Percentiles rank a stretch among this genome's conserved stretches.
phyloP scores from a whole-genome alignment of 2,329 filamentous ascomycete species.

The Aureobasidium mangrovei region DNA sequence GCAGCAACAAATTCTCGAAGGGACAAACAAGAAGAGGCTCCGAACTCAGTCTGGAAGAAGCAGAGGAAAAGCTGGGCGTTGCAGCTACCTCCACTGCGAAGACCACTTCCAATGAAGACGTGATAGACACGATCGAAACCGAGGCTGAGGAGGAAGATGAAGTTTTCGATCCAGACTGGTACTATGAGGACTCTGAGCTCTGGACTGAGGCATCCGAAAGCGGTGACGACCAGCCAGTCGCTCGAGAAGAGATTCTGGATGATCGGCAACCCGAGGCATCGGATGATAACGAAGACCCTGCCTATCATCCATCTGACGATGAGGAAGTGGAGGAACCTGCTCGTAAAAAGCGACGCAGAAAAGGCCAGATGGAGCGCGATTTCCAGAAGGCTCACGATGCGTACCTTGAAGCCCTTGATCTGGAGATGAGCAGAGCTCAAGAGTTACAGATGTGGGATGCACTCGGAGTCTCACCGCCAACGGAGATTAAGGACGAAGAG shows the following conservation, averaged over 20 bases:
- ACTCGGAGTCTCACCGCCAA: slow-evolving; percentile 28
- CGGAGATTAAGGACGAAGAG: slow-evolving; percentile 18
- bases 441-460: slow-evolving; percentile 38
- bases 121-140: slow-evolving; percentile 14
- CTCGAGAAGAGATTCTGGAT: neutral
- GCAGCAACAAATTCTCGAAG: neutral
- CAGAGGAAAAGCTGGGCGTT: slow-evolving; percentile 33
- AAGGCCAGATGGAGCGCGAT: neutral
- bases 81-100: neutral
- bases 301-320: neutral
- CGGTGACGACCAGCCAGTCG: slow-evolving; percentile 12
- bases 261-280: neutral
- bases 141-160: slow-evolving; percentile 30
- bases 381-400: slow-evolving; percentile 28
- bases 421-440: slow-evolving; percentile 34
- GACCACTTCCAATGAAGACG: neutral
- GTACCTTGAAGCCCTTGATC: slow-evolving; percentile 42
- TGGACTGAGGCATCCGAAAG: slow-evolving; percentile 21
- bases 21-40: slow-evolving; percentile 6
- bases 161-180: slow-evolving; percentile 35
- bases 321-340: slow-evolving; percentile 1
- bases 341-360: slow-evolving; percentile 10
- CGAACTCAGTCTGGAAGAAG: slow-evolving; percentile 31
- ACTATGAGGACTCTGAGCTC: slow-evolving; percentile 35
- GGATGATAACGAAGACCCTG: neutral